These are phyloP conservation scores for Rhizopogon rudus DNA, from an alignment of 768 basidiomycete species.

Conservation along the genomic window DNA sequence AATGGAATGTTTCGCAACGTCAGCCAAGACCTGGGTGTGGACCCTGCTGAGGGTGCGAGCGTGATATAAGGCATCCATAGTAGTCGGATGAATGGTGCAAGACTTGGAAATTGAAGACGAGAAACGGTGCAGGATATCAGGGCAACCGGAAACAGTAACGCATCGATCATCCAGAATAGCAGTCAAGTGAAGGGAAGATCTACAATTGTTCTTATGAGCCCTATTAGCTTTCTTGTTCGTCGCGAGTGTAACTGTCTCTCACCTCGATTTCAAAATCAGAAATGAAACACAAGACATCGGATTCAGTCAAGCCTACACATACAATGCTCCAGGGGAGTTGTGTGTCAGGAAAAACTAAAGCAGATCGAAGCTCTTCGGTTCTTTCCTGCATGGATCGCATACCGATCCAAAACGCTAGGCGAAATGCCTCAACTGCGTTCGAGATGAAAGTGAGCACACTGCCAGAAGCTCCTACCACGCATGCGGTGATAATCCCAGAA, in stretches of 20 bases:
- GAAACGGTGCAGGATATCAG: slow-evolving; percentile 44
- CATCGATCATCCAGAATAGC: slow-evolving; percentile 43
- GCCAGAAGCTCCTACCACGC: slow-evolving; percentile 42
- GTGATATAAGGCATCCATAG: slow-evolving; percentile 52
- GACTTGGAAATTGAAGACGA: slow-evolving; percentile 24
- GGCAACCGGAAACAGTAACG: slow-evolving; percentile 56
- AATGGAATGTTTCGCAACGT: slow-evolving; percentile 40
- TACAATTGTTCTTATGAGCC: neutral
- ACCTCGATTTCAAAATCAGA: slow-evolving; percentile 19
- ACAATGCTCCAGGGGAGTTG: slow-evolving; percentile 42
- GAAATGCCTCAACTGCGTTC: slow-evolving; percentile 41
- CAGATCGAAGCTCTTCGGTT: slow-evolving; percentile 11
- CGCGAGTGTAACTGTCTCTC: neutral
- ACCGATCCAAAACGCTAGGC: slow-evolving; percentile 49
- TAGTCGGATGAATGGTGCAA: slow-evolving; percentile 37
- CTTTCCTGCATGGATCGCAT: slow-evolving; percentile 34
- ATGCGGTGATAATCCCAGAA: slow-evolving; percentile 52
- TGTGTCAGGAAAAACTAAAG: slow-evolving; percentile 1
- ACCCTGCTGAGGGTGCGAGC: slow-evolving; percentile 23
- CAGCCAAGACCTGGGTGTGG: slow-evolving; percentile 38
- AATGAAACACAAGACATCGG: slow-evolving; percentile 22
- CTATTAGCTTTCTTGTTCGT: neutral
- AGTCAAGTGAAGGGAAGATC: slow-evolving; percentile 38
- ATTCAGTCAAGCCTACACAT: slow-evolving; percentile 28
- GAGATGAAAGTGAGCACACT: slow-evolving; percentile 37